Evolutionary conservation across 129 eudicot species (phyloP).

Genomic region (Flaveria robusta): DNA sequence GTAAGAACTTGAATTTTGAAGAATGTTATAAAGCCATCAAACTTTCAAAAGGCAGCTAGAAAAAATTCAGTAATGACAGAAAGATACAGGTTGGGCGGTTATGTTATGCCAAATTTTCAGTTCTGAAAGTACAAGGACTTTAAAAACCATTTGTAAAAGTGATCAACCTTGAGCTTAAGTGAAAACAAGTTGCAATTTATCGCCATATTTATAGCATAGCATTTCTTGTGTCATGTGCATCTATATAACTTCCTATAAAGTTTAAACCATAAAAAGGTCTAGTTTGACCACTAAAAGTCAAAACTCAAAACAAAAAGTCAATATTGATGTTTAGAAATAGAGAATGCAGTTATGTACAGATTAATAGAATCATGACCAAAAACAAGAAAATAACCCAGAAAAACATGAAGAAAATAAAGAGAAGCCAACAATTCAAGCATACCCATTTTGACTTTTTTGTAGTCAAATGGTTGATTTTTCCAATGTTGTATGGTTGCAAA

Average conservation of each 20-base stretch:
- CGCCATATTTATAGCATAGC: not conserved
- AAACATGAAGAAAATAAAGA: constrained; percentile 9
- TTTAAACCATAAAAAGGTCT: constrained; percentile 2
- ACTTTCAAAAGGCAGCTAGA: not conserved
- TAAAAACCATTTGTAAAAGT: not conserved
- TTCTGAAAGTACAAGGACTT: not conserved
- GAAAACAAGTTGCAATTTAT: not conserved
- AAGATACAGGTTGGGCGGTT: not conserved
- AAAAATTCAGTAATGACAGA: not conserved
- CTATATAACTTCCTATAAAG: not conserved
- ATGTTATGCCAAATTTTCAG: not conserved
- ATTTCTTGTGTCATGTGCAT: not conserved
- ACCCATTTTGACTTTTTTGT: constrained; percentile 10
- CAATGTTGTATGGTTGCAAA: too few relatives aligned
- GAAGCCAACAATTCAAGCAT: constrained; percentile 14
- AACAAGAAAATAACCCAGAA: constrained; percentile 29
- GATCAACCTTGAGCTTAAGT: not conserved
- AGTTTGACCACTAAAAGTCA: not conserved
- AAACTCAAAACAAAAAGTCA: constrained; percentile 19
- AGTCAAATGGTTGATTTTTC: constrained; percentile 10
- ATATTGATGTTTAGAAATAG: not conserved
- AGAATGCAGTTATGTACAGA: not conserved
- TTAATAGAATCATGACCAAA: constrained; percentile 39
- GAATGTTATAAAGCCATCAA: not conserved
- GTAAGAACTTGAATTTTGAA: not conserved